Evolutionary conservation across 306 rosid species (phyloP).

Genomic region (Medicago lupulina): DNA sequence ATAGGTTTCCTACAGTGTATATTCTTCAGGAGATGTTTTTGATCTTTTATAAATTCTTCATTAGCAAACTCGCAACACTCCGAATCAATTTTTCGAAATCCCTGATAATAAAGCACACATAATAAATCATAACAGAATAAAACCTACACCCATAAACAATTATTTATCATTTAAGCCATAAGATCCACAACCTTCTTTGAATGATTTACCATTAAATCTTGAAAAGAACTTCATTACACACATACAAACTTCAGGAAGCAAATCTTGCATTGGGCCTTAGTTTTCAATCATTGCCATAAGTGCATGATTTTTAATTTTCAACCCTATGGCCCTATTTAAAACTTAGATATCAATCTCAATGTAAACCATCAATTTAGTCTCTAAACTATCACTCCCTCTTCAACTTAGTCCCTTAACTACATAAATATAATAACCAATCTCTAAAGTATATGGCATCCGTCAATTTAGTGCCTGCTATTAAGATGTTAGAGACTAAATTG

Average conservation of each 20-base stretch:
- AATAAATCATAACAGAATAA: conserved; percentile 29
- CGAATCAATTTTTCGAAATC: conserved; percentile 89
- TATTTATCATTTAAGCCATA: conserved; percentile 24
- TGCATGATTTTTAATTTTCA: conserved; percentile 20
- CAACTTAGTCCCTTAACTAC: not conserved
- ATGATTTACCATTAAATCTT: conserved; percentile 24
- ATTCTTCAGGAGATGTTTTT: conserved; percentile 90
- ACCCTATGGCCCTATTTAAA: not conserved
- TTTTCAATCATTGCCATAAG: not conserved
- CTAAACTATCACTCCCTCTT: not conserved
- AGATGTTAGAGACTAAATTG: not conserved
- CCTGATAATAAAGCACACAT: conserved; percentile 59
- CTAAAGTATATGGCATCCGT: not conserved
- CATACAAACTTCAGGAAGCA: not conserved
- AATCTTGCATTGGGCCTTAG: not conserved
- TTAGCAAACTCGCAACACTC: conserved; percentile 95
- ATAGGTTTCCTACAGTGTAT: conserved; percentile 97
- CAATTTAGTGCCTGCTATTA: not conserved
- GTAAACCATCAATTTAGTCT: not conserved
- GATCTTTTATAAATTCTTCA: conserved; percentile 88
- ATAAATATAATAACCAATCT: too few relatives aligned
- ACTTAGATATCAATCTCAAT: not conserved
- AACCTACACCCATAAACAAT: conserved; percentile 13
- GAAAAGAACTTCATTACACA: not conserved
- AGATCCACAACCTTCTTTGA: conserved; percentile 27